These are phyloP conservation scores for Vaccinium vitisidaea DNA, from an alignment of 148 eudicot species.

Conservation along the genomic window DNA sequence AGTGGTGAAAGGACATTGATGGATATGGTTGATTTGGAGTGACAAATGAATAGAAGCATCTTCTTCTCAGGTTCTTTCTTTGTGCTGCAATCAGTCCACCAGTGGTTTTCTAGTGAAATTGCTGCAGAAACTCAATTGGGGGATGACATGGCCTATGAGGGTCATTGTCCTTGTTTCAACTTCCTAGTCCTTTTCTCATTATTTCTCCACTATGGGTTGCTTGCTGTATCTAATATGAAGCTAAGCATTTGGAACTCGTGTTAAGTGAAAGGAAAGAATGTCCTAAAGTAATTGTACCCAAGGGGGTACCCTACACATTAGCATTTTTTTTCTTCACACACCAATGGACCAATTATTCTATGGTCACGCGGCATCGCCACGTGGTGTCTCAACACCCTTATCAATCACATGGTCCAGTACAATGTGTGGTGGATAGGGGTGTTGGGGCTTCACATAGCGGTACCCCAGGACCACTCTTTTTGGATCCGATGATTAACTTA, in stretches of 20 bases:
- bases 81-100: background rate
- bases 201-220: slow-evolving; percentile 16
- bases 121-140: background rate
- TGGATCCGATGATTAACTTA: background rate
- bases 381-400: too few relatives aligned
- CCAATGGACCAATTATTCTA: too few relatives aligned
- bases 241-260: background rate
- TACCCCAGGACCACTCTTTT: too few relatives aligned
- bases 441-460: too few relatives aligned
- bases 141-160: slow-evolving; percentile 11
- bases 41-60: slow-evolving; percentile 6
- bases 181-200: slow-evolving; percentile 22
- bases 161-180: slow-evolving; percentile 20
- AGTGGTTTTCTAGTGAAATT: slow-evolving; percentile 6
- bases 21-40: slow-evolving; percentile 7
- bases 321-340: too few relatives aligned
- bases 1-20: background rate
- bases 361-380: too few relatives aligned
- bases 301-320: too few relatives aligned
- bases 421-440: too few relatives aligned
- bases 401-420: too few relatives aligned
- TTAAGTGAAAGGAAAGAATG: background rate
- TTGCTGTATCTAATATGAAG: background rate
- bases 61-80: background rate
- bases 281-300: background rate